Conservation (phyloP, 2,329 filamentous ascomycete genomes). For the Penicillium decumbens region DNA sequence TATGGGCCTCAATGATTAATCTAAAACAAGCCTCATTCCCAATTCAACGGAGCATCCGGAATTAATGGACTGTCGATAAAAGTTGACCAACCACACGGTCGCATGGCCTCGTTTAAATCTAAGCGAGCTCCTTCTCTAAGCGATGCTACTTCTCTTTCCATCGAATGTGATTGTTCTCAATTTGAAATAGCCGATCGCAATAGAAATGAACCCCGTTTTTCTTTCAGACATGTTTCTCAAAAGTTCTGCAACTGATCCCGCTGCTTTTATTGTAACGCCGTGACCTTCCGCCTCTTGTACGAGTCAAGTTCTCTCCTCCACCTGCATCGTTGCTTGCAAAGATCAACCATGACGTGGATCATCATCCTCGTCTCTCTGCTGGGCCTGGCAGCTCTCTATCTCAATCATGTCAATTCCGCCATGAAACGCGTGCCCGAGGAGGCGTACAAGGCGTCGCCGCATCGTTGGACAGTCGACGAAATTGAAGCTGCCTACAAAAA, state of each 20-base stretch:
- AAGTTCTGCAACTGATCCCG: neutral
- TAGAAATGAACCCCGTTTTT: neutral
- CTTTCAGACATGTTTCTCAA: neutral
- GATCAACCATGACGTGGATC: slow-evolving; percentile 9
- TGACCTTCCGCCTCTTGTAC: neutral
- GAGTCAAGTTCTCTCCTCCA: neutral
- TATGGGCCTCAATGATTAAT: neutral
- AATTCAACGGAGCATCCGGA: neutral
- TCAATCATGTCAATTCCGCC: slow-evolving; percentile 29
- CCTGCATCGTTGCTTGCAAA: neutral
- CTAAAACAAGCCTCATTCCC: neutral
- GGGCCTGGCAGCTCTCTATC: slow-evolving; percentile 22
- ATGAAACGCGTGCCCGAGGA: slow-evolving; percentile 28
- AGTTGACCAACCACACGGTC: slow-evolving; percentile 9
- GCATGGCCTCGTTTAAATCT: slow-evolving; percentile 13
- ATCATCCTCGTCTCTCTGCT: slow-evolving; percentile 13
- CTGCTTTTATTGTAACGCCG: neutral
- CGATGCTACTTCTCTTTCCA: slow-evolving; percentile 6
- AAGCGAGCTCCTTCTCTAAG: slow-evolving; percentile 19
- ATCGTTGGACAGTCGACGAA: slow-evolving; percentile 34
- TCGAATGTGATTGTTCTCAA: neutral
- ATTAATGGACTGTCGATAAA: neutral
- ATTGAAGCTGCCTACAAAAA: slow-evolving; percentile 32
- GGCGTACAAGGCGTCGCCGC: slow-evolving; percentile 23
- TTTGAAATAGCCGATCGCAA: neutral